These are phyloP conservation scores for Atalantia buxifolia DNA, from an alignment of 345 rosid genomes.

Conservation along the genomic window DNA sequence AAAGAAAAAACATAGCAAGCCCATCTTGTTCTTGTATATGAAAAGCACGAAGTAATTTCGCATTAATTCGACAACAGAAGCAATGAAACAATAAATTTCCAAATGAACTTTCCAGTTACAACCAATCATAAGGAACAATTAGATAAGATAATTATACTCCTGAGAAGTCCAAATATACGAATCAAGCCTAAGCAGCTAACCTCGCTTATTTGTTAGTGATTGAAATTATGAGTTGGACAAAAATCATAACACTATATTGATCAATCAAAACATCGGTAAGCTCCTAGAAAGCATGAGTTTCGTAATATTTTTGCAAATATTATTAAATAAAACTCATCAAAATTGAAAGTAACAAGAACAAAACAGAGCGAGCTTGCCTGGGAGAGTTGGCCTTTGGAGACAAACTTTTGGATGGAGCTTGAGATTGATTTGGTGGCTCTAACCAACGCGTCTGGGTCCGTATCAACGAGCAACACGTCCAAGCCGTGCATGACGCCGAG, in stretches of 20 bases:
- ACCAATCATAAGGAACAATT: not conserved
- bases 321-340: not conserved
- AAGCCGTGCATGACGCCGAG: slow-evolving; percentile 70
- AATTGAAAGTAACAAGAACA: not conserved
- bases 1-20: not conserved
- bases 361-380: slow-evolving; percentile 34
- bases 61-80: not conserved
- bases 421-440: slow-evolving; percentile 55
- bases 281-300: too few relatives aligned
- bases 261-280: too few relatives aligned
- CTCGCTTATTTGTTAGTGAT: not conserved
- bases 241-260: too few relatives aligned
- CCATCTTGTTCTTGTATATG: not conserved
- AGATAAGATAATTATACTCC: not conserved
- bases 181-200: not conserved
- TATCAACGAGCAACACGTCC: slow-evolving; percentile 58
- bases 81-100: not conserved
- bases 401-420: slow-evolving; percentile 51
- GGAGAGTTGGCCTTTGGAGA: slow-evolving; percentile 61
- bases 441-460: slow-evolving; percentile 59
- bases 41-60: not conserved
- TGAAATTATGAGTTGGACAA: not conserved
- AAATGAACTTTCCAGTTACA: not conserved
- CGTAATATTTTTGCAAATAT: too few relatives aligned
- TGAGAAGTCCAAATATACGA: not conserved